Base-by-base conservation (phyloP, 179 eudicot genomes). In the Amaranthus tricolor region DNA sequence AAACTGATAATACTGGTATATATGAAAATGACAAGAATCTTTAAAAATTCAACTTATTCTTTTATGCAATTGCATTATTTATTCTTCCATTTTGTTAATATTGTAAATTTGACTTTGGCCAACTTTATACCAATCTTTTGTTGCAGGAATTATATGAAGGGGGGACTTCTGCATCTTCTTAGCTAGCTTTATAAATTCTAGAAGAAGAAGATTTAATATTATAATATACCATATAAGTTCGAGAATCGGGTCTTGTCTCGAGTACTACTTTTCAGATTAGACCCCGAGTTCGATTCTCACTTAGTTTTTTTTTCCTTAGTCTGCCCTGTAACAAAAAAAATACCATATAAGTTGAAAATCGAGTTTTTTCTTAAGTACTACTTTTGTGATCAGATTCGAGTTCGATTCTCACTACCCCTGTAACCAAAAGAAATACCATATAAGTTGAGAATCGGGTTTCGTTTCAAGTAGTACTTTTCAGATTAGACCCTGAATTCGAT, bases 401-500 rank as follows among this genome's bases (percentile, higher is more conserved):
- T n/a, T n/a, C n/a, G n/a, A n/a, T n/a, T n/a, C n/a, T n/a, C n/a
- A n/a, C n/a, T n/a, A n/a, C n/a, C n/a, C n/a, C n/a, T n/a, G n/a
- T n/a, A n/a, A n/a, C n/a, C n/a, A n/a, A n/a, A n/a, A 24, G 1
- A 76, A 75, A 82, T 82, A 74, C 77, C 79, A 31, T 76, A 76
- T 47, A 74, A 80, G 50, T 80, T 72, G 68, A 44, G 47, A 44
- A 53, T 15, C 57, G 71, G 57, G 54, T 48, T 24, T 51, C 66
- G 73, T 16, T 72, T 43, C 66, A 49, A 40, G 15, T 78, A 48
- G 31, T 24, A 24, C 31, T 24, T 24, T 24, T 0, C 1, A 1
- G 0, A 24, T 24, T 24, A 24, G 31, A 24, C 31, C 31, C 31
- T 24, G 31, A 24, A 24, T 24, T 24, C 31, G 31, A 24, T 31